phyloP scores from a whole-genome alignment of 345 rosid genomes.

The Linum tenue region DNA sequence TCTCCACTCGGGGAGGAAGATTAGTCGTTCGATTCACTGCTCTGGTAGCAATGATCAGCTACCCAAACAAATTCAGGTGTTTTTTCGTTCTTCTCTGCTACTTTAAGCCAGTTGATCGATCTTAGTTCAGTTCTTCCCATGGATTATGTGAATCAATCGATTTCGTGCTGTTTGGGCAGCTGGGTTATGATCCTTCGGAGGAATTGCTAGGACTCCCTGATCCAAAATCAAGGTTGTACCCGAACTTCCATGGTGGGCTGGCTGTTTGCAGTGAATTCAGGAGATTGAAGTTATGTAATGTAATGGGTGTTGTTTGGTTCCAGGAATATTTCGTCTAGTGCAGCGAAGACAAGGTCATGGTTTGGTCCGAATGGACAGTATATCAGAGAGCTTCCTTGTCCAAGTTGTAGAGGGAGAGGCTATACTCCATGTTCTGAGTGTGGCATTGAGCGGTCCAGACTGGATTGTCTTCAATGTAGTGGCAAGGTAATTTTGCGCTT shows the following conservation, averaged over 20 bases:
- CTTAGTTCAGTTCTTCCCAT: no score
- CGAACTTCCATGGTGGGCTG: neutral
- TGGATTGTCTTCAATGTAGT: constrained; percentile 62
- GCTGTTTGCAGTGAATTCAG: neutral
- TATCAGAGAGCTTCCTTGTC: constrained; percentile 90
- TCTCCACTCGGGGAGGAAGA: neutral
- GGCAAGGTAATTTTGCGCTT: constrained; percentile 51
- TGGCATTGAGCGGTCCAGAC: constrained; percentile 62
- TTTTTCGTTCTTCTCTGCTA: no score
- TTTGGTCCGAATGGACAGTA: constrained; percentile 93
- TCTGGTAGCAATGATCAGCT: neutral
- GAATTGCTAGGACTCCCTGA: constrained; percentile 59
- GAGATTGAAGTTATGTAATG: neutral
- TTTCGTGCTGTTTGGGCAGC: constrained; percentile 22
- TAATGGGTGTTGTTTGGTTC: constrained; percentile 12
- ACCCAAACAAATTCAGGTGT: neutral
- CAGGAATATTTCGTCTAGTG: constrained; percentile 41
- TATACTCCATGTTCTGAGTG: constrained; percentile 81
- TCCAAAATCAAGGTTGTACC: constrained; percentile 43
- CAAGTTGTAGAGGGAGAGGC: constrained; percentile 89
- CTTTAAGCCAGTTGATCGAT: no score
- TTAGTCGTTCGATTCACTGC: neutral
- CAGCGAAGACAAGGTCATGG: constrained; percentile 70
- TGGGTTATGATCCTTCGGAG: constrained; percentile 80
- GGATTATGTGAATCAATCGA: no score